These are phyloP conservation scores for Peniophora sp. DNA, from an alignment of 1,284 basidiomycete species.

Conservation along the genomic window DNA sequence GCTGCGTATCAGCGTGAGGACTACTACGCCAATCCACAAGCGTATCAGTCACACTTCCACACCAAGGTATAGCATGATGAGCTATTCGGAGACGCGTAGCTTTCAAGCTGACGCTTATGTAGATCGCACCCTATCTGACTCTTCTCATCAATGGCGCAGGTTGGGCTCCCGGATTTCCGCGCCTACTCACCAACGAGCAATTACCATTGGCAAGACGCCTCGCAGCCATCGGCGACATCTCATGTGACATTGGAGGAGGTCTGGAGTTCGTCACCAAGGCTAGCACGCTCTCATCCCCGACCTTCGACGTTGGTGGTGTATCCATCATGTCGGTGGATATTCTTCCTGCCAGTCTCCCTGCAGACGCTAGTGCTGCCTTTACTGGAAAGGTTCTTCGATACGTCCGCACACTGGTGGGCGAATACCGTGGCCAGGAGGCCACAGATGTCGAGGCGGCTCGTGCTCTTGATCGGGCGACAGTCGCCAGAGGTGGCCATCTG, in stretches of 20 bases:
- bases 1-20: constrained; percentile 51
- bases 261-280: constrained; percentile 72
- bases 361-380: constrained; percentile 77
- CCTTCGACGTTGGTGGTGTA: constrained; percentile 56
- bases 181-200: constrained; percentile 67
- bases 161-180: constrained; percentile 72
- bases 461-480: constrained; percentile 61
- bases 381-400: constrained; percentile 63
- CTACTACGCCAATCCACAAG: constrained; percentile 66
- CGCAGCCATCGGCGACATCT: constrained; percentile 76
- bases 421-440: constrained; percentile 21
- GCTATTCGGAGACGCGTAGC: neutral
- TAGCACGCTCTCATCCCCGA: constrained; percentile 74
- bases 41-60: constrained; percentile 63
- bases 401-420: constrained; percentile 46
- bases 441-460: constrained; percentile 17
- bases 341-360: constrained; percentile 74
- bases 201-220: constrained; percentile 39
- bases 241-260: constrained; percentile 82
- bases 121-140: constrained; percentile 81
- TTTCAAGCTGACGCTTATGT: neutral
- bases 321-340: constrained; percentile 87
- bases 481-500: constrained; percentile 58
- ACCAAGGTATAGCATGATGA: constrained; percentile 43
- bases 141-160: constrained; percentile 82